A percentile compares a stretch with the other conserved stretches of the same genome.
phyloP scores from a whole-genome alignment of 2,329 filamentous ascomycete genomes.

The Monilinia fructigena region DNA sequence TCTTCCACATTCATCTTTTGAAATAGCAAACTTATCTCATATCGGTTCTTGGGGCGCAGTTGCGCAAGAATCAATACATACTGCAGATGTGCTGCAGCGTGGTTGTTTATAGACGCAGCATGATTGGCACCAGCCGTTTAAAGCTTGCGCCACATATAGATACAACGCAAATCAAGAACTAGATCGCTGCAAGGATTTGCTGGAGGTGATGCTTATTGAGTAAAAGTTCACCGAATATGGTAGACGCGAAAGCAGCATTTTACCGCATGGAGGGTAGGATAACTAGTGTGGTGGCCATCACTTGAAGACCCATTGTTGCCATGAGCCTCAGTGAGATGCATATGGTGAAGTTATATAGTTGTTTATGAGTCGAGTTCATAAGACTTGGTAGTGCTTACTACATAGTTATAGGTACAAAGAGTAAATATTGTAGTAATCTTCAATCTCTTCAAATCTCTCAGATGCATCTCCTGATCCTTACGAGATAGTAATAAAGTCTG shows the following conservation, averaged over 20 bases:
- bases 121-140: constrained; percentile 4
- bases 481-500: no score
- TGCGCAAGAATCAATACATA: constrained; percentile 22
- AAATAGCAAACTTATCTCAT: constrained; percentile 8
- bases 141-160: constrained; percentile 15
- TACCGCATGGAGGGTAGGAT: constrained; percentile 11
- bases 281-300: background rate
- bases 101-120: constrained; percentile 20
- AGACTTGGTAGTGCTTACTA: background rate
- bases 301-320: background rate
- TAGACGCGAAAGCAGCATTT: constrained; percentile 2
- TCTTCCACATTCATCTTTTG: background rate
- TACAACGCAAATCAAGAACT: constrained; percentile 5
- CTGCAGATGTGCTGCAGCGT: constrained; percentile 9
- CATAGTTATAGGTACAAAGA: background rate
- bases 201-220: background rate
- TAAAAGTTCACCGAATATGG: constrained; percentile 1
- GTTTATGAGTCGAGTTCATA: background rate
- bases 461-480: no score
- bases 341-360: background rate
- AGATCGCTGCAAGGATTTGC: background rate
- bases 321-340: background rate
- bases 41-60: constrained; percentile 14
- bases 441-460: no score
- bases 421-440: no score